Base-by-base conservation (phyloP, 2,329 filamentous ascomycete species). In the Talaromyces sp. region DNA sequence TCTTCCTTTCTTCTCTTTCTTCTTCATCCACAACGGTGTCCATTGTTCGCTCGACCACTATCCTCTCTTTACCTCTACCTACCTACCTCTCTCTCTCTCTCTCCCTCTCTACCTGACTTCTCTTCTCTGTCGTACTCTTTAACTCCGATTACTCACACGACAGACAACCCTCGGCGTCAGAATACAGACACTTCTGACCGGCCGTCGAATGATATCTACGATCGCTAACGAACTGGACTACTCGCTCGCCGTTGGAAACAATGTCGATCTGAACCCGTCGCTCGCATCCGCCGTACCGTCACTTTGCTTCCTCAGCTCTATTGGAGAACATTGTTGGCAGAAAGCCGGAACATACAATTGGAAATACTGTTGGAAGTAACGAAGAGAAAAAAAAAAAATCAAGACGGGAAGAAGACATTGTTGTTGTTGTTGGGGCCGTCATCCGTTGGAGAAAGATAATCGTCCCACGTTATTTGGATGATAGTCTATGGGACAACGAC, bases 31-130 rank as follows among this genome's bases (percentile, higher is more conserved):
- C 59, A 57, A 58, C 65, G 60, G 56, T 60, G 63, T 63, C 59
- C 58, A 52, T 61, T 54, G 58, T 42, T 48, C 37, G 42, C 42
- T 46, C 58, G 23, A 56, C 33, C 18, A 55, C 63, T 67, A 60
- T 46, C 61, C 60, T 54, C 58, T 60, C 62, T 64, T 40, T 54
- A 39, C 54, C 35, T 60, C 60, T 48, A 46, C 39, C 65, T 64
- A 44, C 48, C 67, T 18, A 40, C 39, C 61, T 62, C 64, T 61
- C 58, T 64, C 59, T 50, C 25, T 54, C 48, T 64, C 50, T 52
- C 65, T 69, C 69, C 66, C 67, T 67, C 67, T 68, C 67, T n/a
- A 40, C 39, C 39, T 67, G 62, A 46, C 63, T 61, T 61, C 55
- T 64, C 65, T 62, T 58, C 63, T 28, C 56, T 58, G 35, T 50